These are phyloP conservation scores for Podaxis sp. DNA, from an alignment of 768 basidiomycete genomes.

Conservation along the genomic window DNA sequence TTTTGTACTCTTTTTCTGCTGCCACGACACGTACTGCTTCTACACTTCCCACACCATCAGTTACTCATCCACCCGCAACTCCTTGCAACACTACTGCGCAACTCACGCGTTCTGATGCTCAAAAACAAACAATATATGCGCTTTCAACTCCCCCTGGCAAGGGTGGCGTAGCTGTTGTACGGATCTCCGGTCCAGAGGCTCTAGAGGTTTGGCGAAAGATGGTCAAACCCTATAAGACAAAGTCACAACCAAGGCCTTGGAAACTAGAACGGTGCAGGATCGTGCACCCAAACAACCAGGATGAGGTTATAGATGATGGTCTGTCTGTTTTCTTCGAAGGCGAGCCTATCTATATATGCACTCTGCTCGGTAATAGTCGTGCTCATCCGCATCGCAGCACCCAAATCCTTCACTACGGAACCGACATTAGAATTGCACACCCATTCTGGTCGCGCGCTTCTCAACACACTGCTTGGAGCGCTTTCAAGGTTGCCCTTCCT, in stretches of 20 bases:
- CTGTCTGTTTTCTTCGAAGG: constrained; percentile 81
- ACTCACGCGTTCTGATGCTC: constrained; percentile 40
- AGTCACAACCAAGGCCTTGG: constrained; percentile 48
- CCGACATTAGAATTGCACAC: constrained; percentile 81
- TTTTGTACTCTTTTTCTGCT: not conserved
- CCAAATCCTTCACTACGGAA: constrained; percentile 80
- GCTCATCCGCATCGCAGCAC: constrained; percentile 37
- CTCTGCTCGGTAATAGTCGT: not conserved
- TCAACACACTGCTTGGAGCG: constrained; percentile 63
- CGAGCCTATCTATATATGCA: constrained; percentile 22
- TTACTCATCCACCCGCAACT: not conserved
- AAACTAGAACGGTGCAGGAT: constrained; percentile 68
- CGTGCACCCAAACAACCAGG: constrained; percentile 49
- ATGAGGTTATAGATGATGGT: constrained; percentile 71
- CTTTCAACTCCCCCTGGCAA: constrained; percentile 85
- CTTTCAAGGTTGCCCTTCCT: constrained; percentile 58
- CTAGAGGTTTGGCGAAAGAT: constrained; percentile 56
- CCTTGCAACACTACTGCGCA: not conserved
- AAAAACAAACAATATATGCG: constrained; percentile 79
- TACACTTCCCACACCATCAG: not conserved
- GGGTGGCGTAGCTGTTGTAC: constrained; percentile 77
- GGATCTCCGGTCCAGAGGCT: constrained; percentile 78
- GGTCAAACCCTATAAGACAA: constrained; percentile 34
- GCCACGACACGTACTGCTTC: not conserved
- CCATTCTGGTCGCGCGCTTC: constrained; percentile 81